Base-by-base conservation (phyloP, 2,329 filamentous ascomycete genomes). In the Penicillium rolfsii region DNA sequence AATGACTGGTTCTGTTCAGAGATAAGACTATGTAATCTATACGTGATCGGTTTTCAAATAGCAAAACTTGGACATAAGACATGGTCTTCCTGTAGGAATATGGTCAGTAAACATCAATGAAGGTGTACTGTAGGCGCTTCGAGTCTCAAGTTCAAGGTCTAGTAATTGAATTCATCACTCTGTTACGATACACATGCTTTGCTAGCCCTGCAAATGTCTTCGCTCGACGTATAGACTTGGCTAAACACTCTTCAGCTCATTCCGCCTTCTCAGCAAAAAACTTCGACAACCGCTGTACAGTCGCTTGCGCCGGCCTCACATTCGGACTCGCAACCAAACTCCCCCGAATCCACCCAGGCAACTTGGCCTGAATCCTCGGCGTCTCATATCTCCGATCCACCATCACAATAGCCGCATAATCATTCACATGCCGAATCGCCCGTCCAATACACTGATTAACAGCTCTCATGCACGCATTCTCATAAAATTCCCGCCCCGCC, bases 361-460 rank as follows among this genome's bases (percentile, higher is more conserved):
- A 77, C 78, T 97, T 98, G 26, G 77, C 79, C 68, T 86, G 85
- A 62, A 98, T 92, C 57, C 90, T 84, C 52, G 87, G 82, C 30
- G 84, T 86, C n/a, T 83, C 85, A 76, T 95, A 99, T 55, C 95
- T 83, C 64, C 85, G 82, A 76, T 99, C 95, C 36, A 95, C 81
- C 72, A 99, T 84, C 59, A 97, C 79, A 64, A 99, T 97, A 16
- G 90, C 88, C 4, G 95, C 95, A 77, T 96, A 98, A 77, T 99
- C 95, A 26, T 85, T 87, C 58, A 84, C 85, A 74, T 99, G 95
- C 50, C 95, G 83, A 69, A 99, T 97, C 1, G 93, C 95, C 60
- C 95, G 83, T 0, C 95, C 95, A 67, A 99, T 93, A 72, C 91
- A 95, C 80, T 99, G 95, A 75, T 99, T 99, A 4, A 99, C 95